Evolutionary conservation across 169 alveolate genomes (phyloP).

Genomic region (Eimeria tenella): DNA sequence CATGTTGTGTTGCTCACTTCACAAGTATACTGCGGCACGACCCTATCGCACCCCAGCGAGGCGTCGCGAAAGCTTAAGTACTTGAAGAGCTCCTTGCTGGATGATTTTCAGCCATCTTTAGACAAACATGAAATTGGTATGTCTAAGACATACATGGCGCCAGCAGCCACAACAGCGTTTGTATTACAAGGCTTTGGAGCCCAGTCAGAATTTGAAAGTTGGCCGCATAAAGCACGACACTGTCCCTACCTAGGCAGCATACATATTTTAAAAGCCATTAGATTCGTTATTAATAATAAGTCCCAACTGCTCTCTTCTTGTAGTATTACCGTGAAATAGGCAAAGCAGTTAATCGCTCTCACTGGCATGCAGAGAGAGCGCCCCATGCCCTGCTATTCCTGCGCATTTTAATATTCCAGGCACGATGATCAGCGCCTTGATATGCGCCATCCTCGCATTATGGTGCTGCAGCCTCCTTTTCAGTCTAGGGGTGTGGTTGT

Average conservation of each 20-base stretch:
- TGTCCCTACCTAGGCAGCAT: too few relatives aligned
- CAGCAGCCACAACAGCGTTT: too few relatives aligned
- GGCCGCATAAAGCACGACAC: too few relatives aligned
- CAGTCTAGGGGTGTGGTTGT: constrained; percentile 39
- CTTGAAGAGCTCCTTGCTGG: constrained; percentile 62
- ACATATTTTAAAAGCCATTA: too few relatives aligned
- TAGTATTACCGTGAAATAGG: too few relatives aligned
- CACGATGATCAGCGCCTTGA: constrained; percentile 50
- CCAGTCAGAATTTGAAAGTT: too few relatives aligned
- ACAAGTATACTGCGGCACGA: constrained; percentile 72
- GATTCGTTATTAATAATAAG: too few relatives aligned
- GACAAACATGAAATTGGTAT: constrained; percentile 25
- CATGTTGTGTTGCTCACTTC: background rate
- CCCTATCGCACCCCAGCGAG: constrained; percentile 65
- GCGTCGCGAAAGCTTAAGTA: constrained; percentile 66
- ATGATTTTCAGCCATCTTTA: constrained; percentile 39
- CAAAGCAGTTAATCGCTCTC: too few relatives aligned
- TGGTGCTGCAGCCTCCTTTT: constrained; percentile 62
- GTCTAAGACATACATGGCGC: too few relatives aligned
- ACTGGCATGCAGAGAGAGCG: too few relatives aligned
- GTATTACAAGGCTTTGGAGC: too few relatives aligned
- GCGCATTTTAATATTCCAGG: constrained; percentile 22
- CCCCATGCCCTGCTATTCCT: background rate
- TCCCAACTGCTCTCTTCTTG: too few relatives aligned
- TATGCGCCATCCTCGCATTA: constrained; percentile 51